Conservation (phyloP, 345 rosid species). For the Syzygium grande region DNA sequence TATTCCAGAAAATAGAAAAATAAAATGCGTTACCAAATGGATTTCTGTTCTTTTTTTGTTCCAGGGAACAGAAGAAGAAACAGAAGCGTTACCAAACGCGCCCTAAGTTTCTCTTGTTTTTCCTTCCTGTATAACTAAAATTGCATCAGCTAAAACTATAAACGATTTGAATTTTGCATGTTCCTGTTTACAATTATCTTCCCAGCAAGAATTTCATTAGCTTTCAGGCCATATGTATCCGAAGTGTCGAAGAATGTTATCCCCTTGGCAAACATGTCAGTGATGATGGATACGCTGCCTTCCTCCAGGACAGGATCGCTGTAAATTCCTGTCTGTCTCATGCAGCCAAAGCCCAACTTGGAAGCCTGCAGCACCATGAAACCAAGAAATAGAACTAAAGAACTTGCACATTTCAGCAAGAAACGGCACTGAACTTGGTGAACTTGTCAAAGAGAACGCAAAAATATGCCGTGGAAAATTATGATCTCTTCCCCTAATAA, state of each 20-base stretch:
- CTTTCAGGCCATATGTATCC: neutral
- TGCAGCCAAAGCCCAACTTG: slow-evolving; percentile 8
- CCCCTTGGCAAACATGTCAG: neutral
- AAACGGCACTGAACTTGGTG: neutral
- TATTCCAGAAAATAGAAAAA: no score
- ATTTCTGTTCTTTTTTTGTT: no score
- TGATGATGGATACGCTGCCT: slow-evolving; percentile 2
- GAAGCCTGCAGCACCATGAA: neutral
- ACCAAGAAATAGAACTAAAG: neutral
- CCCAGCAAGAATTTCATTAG: slow-evolving; percentile 5
- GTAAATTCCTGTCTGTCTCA: slow-evolving; percentile 3
- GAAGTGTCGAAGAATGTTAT: slow-evolving; percentile 7
- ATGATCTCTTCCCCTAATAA: neutral
- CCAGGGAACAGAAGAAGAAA: no score
- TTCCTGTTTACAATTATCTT: neutral
- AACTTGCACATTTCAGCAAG: neutral
- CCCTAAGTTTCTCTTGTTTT: neutral
- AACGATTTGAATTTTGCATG: neutral
- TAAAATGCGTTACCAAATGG: no score
- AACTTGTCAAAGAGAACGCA: neutral
- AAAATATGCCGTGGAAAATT: neutral
- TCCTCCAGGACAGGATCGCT: slow-evolving; percentile 2
- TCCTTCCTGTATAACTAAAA: neutral
- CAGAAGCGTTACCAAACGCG: no score
- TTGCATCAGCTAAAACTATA: neutral